These are phyloP conservation scores for Xanthoparmelia taractica DNA, from an alignment of 495 filamentous ascomycete species.

Conservation along the genomic window DNA sequence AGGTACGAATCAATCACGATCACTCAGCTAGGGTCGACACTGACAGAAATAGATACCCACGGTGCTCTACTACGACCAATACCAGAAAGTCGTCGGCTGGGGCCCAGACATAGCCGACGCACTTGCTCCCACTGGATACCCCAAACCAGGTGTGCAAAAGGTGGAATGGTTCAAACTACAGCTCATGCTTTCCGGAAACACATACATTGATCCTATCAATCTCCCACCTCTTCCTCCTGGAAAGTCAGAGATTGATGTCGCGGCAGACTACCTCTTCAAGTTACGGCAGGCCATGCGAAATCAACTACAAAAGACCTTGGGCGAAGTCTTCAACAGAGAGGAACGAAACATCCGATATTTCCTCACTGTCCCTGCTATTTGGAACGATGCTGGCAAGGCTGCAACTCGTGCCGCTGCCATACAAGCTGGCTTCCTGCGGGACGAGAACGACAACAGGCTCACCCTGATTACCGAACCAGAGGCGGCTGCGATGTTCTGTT, in stretches of 20 bases:
- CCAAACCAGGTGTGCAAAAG: slow-evolving; percentile 72
- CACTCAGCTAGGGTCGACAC: neutral
- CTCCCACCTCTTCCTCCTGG: slow-evolving; percentile 67
- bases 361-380: slow-evolving; percentile 69
- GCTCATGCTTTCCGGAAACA: slow-evolving; percentile 73
- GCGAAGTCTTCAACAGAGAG: slow-evolving; percentile 69
- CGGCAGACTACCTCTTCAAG: slow-evolving; percentile 74
- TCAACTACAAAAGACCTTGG: slow-evolving; percentile 66
- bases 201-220: slow-evolving; percentile 76
- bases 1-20: slow-evolving; percentile 37
- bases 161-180: slow-evolving; percentile 82
- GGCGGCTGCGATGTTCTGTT: slow-evolving; percentile 71
- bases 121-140: slow-evolving; percentile 69
- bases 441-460: slow-evolving; percentile 69
- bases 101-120: slow-evolving; percentile 75
- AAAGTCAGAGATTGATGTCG: slow-evolving; percentile 74
- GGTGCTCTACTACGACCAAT: slow-evolving; percentile 74
- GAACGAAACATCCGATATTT: slow-evolving; percentile 74
- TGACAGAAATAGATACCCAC: slow-evolving; percentile 56
- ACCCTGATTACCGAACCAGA: slow-evolving; percentile 72
- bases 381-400: slow-evolving; percentile 76
- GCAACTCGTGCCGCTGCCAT: slow-evolving; percentile 69
- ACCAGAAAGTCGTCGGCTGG: slow-evolving; percentile 77
- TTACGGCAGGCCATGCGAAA: slow-evolving; percentile 69
- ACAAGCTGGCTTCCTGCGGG: slow-evolving; percentile 67